Conservation (phyloP, 2,329 filamentous ascomycete genomes). For the Rhinocladiella similis region DNA sequence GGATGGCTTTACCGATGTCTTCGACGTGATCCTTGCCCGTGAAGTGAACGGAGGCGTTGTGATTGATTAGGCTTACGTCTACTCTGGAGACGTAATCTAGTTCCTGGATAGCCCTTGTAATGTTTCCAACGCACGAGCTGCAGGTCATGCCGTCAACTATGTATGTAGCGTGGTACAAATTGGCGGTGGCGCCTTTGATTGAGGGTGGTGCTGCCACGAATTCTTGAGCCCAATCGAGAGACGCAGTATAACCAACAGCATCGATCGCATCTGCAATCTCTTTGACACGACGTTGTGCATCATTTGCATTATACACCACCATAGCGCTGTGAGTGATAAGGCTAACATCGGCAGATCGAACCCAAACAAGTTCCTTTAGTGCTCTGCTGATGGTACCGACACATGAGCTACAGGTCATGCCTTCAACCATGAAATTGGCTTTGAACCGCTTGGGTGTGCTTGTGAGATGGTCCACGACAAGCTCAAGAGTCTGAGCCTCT, state of each 20-base stretch:
- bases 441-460: constrained; percentile 1
- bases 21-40: constrained; percentile 45
- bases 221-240: constrained; percentile 36
- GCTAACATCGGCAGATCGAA: constrained; percentile 61
- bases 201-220: not conserved
- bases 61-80: constrained; percentile 51
- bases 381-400: constrained; percentile 62
- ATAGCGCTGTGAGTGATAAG: constrained; percentile 67
- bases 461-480: constrained; percentile 6
- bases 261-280: constrained; percentile 51
- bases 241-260: constrained; percentile 48
- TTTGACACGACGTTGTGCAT: constrained; percentile 42
- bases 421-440: constrained; percentile 48
- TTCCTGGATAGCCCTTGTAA: constrained; percentile 47
- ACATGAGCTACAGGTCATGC: constrained; percentile 75
- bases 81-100: constrained; percentile 47
- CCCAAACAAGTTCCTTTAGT: constrained; percentile 58
- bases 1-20: constrained; percentile 51
- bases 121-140: constrained; percentile 51
- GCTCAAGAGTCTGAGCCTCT: not conserved
- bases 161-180: not conserved
- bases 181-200: constrained; percentile 8
- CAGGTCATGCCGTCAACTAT: constrained; percentile 53
- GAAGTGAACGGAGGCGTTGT: constrained; percentile 53
- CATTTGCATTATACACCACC: constrained; percentile 53